Conservation (phyloP, 2,329 filamentous ascomycete genomes). For the Fusarium duplospermum region DNA sequence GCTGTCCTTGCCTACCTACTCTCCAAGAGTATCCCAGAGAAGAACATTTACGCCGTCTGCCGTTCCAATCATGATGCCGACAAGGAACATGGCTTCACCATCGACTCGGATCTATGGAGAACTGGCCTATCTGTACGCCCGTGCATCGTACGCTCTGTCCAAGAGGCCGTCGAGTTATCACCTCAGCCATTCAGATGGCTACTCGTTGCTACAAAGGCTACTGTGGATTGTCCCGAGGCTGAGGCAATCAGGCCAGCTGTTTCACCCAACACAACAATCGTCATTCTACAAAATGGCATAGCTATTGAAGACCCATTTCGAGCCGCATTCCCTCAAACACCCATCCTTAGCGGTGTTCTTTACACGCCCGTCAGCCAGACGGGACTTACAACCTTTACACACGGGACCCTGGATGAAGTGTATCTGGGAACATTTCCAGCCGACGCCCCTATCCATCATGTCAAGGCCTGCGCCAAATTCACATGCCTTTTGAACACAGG, state of each 20-base stretch:
- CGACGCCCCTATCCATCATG: not conserved
- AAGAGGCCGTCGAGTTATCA: not conserved
- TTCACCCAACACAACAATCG: not conserved
- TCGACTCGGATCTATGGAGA: not conserved
- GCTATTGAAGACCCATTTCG: not conserved
- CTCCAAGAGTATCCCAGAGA: not conserved
- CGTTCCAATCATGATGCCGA: not conserved
- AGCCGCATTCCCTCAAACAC: not conserved
- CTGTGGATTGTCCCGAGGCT: not conserved
- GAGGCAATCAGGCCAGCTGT: not conserved
- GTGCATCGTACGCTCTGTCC: not conserved
- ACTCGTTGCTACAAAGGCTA: not conserved
- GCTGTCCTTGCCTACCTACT: not conserved
- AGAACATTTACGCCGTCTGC: not conserved
- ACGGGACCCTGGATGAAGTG: not conserved
- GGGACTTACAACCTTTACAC: not conserved
- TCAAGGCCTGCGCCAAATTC: not conserved
- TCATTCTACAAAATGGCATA: not conserved
- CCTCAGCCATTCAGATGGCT: not conserved
- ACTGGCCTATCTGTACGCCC: not conserved
- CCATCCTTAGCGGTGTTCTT: not conserved
- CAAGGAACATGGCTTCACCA: not conserved
- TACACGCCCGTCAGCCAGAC: not conserved
- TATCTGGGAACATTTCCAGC: not conserved
- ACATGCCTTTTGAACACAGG: not conserved